phyloP scores from a whole-genome alignment of 495 filamentous ascomycete genomes.

The Recurvomyces mirabilis region DNA sequence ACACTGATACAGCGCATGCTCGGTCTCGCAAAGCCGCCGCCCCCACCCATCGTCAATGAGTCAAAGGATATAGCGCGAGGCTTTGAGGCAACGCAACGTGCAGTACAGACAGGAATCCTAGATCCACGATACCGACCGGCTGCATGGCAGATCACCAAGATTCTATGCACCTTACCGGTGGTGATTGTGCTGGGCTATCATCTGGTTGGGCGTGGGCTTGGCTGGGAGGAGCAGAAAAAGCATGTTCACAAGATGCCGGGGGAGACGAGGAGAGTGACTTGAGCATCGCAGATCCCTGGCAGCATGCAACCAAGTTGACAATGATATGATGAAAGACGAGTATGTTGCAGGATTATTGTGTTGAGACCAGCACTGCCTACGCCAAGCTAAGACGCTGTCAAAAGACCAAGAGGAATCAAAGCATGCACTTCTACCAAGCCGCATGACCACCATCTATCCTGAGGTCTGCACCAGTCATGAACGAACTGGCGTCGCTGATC shows the following conservation, averaged over 20 bases:
- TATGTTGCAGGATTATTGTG: too few species aligned
- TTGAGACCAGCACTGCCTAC: too few species aligned
- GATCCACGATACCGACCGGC: slow-evolving; percentile 15
- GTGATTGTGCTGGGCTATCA: slow-evolving; percentile 6
- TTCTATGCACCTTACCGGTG: slow-evolving; percentile 9
- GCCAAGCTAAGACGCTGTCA: too few species aligned
- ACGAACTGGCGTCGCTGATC: slow-evolving; percentile 73
- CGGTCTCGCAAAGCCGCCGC: background rate
- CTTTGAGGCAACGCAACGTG: slow-evolving; percentile 1
- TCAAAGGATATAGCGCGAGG: slow-evolving; percentile 8
- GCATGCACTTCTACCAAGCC: slow-evolving; percentile 28
- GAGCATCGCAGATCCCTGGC: background rate
- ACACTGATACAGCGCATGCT: background rate
- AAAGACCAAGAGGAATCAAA: too few species aligned
- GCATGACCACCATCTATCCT: slow-evolving; percentile 32
- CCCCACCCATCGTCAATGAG: background rate
- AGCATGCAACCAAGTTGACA: too few species aligned
- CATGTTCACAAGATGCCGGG: background rate
- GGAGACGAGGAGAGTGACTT: background rate
- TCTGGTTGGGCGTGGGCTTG: slow-evolving; percentile 10
- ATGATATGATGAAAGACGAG: too few species aligned
- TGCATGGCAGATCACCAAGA: background rate
- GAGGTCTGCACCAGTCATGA: slow-evolving; percentile 47
- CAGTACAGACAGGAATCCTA: slow-evolving; percentile 2
- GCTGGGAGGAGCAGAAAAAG: slow-evolving; percentile 9